Evolutionary conservation across 202 grass and related monocot genomes (phyloP).

Genomic region (Eragrostis tef): DNA sequence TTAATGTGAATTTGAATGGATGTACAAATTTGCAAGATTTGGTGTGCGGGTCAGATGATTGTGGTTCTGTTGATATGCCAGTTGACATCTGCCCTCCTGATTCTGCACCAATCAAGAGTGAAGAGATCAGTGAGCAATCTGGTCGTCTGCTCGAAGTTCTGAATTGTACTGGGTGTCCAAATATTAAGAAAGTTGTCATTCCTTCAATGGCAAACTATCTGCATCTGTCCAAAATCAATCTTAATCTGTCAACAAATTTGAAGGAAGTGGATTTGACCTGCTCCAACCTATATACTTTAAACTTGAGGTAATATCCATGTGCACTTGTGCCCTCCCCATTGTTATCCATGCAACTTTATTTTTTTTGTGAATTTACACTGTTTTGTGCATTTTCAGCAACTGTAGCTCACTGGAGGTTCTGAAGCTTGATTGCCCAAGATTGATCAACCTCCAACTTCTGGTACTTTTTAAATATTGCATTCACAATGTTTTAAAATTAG

Average conservation of each 20-base stretch:
- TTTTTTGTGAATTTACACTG: neutral
- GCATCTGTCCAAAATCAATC: slow-evolving; percentile 84
- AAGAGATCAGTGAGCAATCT: slow-evolving; percentile 39
- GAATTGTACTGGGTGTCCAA: slow-evolving; percentile 92
- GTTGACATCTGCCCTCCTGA: slow-evolving; percentile 49
- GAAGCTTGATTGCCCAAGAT: slow-evolving; percentile 92
- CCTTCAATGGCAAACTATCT: slow-evolving; percentile 66
- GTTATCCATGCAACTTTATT: neutral
- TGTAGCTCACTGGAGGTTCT: slow-evolving; percentile 87
- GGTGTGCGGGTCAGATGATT: slow-evolving; percentile 63
- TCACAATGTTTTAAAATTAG: neutral
- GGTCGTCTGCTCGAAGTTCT: slow-evolving; percentile 78
- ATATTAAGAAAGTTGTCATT: slow-evolving; percentile 87
- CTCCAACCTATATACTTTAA: slow-evolving; percentile 72
- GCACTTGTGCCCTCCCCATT: neutral
- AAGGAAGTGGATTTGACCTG: slow-evolving; percentile 92
- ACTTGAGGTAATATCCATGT: slow-evolving; percentile 72
- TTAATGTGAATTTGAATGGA: slow-evolving; percentile 88
- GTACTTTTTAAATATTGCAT: slow-evolving; percentile 52
- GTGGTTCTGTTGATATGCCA: slow-evolving; percentile 48
- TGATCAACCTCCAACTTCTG: slow-evolving; percentile 81
- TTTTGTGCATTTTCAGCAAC: slow-evolving; percentile 55
- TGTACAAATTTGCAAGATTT: slow-evolving; percentile 85
- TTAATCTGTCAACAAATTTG: slow-evolving; percentile 85
- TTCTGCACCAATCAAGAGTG: slow-evolving; percentile 40